Base-by-base conservation (phyloP, 164 flowering plant species). In the Sextonia rubra region DNA sequence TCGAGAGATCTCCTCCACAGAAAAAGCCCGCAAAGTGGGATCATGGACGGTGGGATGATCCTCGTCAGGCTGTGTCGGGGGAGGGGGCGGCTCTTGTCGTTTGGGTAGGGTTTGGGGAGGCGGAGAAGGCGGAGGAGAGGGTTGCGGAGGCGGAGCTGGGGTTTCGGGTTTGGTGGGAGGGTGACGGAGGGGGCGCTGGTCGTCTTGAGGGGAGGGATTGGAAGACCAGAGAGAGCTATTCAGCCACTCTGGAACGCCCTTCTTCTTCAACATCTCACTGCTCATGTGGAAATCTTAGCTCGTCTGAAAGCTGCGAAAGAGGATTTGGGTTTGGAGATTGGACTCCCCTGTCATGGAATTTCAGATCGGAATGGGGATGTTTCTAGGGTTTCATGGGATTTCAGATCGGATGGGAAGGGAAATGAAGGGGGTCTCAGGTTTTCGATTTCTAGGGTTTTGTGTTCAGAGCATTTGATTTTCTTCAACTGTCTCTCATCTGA, bases 191-290 rank as follows among this genome's bases (percentile, higher is more conserved):
- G 73, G 68, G 11, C 80, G 83, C 12, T 80, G 78, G 68, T 81
- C 81, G 22, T 64, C 65, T 7, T n/a, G 69, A 11, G 71, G 76
- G 6, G 90, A 61, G 4, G 88, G 75, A 61, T 85, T 47, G 60
- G 94, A 69, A 30, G 93, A 84, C 98, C 98, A 94, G 68, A 94
- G 87, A 12, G 97, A 85, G 81, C 87, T 89, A 83, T 92, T 92
- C 71, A 94, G 83, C 99, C 99, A 94, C 49, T 94, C 97, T 18
- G 99, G 99, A 0, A 94, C 96, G 20, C 79, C 61, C 77, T 72
- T 72, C 69, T 72, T 72, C 69, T 12, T 24, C 75, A 65, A 30
- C 75, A 65, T 66, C 49, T 30, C 52, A 15, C 67, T 18, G n/a
- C 15, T 32, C 27, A 52, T 52, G 12, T 18, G 14, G 58, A 52